phyloP scores from a whole-genome alignment of 1,284 basidiomycete genomes.

The Cystobasidiaceae sp. region DNA sequence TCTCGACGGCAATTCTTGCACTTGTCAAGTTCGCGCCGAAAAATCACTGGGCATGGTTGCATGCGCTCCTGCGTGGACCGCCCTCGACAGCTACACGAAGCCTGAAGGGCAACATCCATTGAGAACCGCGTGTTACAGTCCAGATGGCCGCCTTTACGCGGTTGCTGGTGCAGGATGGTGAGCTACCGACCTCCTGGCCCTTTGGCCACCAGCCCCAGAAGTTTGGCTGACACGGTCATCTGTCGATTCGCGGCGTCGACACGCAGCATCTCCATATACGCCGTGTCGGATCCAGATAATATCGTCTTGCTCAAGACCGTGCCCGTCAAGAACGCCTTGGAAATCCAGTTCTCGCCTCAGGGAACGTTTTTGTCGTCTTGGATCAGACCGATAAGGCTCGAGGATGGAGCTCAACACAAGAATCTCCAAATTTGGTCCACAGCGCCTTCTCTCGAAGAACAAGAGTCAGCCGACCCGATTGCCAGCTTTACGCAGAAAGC shows the following conservation, averaged over 20 bases:
- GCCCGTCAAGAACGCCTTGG: conserved; percentile 53
- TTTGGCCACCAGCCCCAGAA: background rate
- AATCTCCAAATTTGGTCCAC: conserved; percentile 79
- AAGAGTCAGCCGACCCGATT: conserved; percentile 56
- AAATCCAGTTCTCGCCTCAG: conserved; percentile 84
- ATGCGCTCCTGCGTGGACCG: conserved; percentile 16
- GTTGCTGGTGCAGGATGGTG: conserved; percentile 7
- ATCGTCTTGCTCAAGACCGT: conserved; percentile 4
- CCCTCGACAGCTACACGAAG: conserved; percentile 9
- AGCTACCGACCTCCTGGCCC: background rate
- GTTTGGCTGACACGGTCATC: background rate
- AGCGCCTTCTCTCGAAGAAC: background rate
- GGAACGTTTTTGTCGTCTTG: conserved; percentile 90
- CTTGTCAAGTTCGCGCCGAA: conserved; percentile 19
- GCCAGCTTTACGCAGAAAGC: conserved; percentile 76
- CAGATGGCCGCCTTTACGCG: conserved; percentile 23
- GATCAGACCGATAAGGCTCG: conserved; percentile 70
- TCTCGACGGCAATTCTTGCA: background rate
- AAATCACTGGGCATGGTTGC: conserved; percentile 27
- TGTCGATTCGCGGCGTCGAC: background rate
- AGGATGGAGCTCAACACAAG: conserved; percentile 74
- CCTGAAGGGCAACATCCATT: conserved; percentile 21
- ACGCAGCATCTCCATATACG: conserved; percentile 18
- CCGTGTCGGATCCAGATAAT: conserved; percentile 13
- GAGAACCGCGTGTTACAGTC: conserved; percentile 1